Base-by-base conservation (phyloP, 1,139 yeast species). In the Yueomyces sp. region DNA sequence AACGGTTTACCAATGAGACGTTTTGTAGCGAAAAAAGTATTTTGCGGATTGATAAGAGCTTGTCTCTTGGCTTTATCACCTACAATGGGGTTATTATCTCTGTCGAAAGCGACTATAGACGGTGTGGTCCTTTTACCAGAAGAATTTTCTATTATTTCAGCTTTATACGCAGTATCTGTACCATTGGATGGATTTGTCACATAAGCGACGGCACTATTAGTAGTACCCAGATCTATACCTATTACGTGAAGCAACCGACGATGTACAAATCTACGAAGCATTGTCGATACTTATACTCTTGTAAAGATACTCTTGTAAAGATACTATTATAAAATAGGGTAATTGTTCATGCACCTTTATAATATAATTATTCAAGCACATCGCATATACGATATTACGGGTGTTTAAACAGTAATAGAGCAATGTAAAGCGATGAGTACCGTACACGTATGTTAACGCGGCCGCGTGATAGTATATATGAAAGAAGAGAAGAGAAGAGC, bases 211-310 rank as follows among this genome's bases (percentile, higher is more conserved):
- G 91, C 91, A 11, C 89, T 81, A 54, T 82, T 82, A 11, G 93
- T 82, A 4, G 93, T 82, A 11, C 93, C 93, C 40, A 82, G 62
- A 57, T 82, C 93, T 46, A 82, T 81, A 38, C 93, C 93, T 41
- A 82, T 73, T 2, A 81, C 86, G 45, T 29, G 19, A 19, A 19
- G 19, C 19, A 19, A 19, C 19, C 19, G 19, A 19, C 19, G 19
- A 19, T 19, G 19, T 19, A 19, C 19, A 19, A 19, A 19, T 19
- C 19, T 19, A 19, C 19, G 19, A 19, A 19, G 19, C 19, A 19
- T 19, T 19, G 19, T 19, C 19, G 19, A 19, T 19, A 19, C 19
- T 19, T 19, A 19, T 19, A 19, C 19, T 19, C 19, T 19, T 19
- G 19, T 19, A 19, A 19, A 19, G 19, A 19, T 19, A 19, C 19